These are phyloP conservation scores for Friedmanniomyces endolithicus DNA, from an alignment of 495 filamentous ascomycete genomes.

Conservation along the genomic window DNA sequence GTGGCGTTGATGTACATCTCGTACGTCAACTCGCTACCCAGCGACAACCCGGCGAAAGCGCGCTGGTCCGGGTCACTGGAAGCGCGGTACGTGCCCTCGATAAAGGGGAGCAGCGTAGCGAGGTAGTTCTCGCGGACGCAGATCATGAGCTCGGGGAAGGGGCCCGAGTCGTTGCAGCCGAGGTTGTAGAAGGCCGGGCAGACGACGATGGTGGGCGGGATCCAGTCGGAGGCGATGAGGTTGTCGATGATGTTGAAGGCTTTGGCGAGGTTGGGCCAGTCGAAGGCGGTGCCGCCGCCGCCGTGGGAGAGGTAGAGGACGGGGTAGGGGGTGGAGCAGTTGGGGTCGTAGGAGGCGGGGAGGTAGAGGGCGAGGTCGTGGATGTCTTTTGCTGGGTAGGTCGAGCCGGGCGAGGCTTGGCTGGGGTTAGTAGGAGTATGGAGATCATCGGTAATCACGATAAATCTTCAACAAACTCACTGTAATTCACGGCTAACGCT, in stretches of 20 bases:
- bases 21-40: not conserved
- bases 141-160: conserved; percentile 1
- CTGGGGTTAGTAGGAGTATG: no score
- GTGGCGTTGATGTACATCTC: conserved; percentile 3
- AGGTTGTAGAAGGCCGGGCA: conserved; percentile 7
- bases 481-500: conserved; percentile 3
- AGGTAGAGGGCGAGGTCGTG: conserved; percentile 4
- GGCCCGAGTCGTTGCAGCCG: not conserved
- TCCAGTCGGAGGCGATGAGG: not conserved
- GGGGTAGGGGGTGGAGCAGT: conserved; percentile 2
- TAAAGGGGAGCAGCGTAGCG: not conserved
- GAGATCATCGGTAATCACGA: no score
- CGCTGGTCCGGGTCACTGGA: not conserved
- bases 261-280: conserved; percentile 8
- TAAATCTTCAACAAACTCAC: no score
- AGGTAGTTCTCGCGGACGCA: conserved; percentile 5
- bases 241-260: conserved; percentile 10
- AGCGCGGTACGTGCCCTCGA: not conserved
- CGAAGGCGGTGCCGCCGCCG: conserved; percentile 1
- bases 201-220: conserved; percentile 4
- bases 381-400: not conserved
- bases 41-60: not conserved
- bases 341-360: not conserved
- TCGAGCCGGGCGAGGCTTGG: not conserved
- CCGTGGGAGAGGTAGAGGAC: conserved; percentile 7